Evolutionary conservation across 805 yeast species (phyloP).

Genomic region (Candida berthetii): DNA sequence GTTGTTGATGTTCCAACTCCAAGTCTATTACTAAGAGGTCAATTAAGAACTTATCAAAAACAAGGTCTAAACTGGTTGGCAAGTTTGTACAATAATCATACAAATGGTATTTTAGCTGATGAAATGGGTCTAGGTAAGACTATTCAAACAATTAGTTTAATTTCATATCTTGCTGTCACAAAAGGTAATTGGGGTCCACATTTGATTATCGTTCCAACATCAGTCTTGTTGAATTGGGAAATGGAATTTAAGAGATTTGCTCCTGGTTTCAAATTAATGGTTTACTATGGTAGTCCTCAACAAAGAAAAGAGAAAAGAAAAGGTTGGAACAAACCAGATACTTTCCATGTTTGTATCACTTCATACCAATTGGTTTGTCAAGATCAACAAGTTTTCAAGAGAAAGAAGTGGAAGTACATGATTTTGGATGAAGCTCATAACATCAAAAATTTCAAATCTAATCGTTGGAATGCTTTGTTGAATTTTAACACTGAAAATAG

Average conservation of each 20-base stretch:
- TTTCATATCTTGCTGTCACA: conserved; percentile 87
- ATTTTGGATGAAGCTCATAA: conserved; percentile 97
- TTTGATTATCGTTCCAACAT: conserved; percentile 92
- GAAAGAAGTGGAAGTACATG: conserved; percentile 95
- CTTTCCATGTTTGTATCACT: conserved; percentile 95
- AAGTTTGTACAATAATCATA: conserved; percentile 82
- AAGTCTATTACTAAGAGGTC: conserved; percentile 63
- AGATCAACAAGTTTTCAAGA: conserved; percentile 88
- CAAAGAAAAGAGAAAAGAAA: conserved; percentile 93
- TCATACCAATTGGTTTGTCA: conserved; percentile 97
- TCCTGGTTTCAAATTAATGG: conserved; percentile 93
- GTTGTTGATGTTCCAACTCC: conserved; percentile 79
- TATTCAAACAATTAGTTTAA: conserved; percentile 85
- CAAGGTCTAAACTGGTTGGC: conserved; percentile 98
- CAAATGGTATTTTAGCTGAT: conserved; percentile 96
- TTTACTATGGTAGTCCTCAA: conserved; percentile 95
- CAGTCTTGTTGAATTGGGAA: conserved; percentile 97
- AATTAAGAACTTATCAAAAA: conserved; percentile 84
- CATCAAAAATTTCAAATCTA: conserved; percentile 92
- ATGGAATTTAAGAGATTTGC: conserved; percentile 98
- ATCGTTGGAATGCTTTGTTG: conserved; percentile 92
- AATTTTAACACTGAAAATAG: conserved; percentile 92
- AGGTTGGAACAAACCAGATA: conserved; percentile 96
- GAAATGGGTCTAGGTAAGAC: conserved; percentile 99
- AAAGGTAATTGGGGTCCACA: conserved; percentile 98